Conservation (phyloP, 2,329 filamentous ascomycete species). For the Clonostachys solani region DNA sequence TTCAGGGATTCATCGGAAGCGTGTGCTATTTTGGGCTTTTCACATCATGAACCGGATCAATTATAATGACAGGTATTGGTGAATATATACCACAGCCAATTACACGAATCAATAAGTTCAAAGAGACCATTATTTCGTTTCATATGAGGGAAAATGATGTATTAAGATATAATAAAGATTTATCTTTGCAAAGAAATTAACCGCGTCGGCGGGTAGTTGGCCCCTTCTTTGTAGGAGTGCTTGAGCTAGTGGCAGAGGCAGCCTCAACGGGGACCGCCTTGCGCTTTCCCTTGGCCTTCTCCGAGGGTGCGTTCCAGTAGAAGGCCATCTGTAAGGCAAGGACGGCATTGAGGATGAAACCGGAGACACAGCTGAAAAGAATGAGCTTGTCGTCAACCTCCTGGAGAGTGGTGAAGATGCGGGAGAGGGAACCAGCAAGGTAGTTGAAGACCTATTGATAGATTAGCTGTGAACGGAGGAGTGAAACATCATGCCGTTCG, state of each 20-base stretch:
- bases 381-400: slow-evolving; percentile 97
- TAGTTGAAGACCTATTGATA: slow-evolving; percentile 92
- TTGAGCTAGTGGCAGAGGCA: slow-evolving; percentile 17
- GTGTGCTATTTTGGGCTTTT: too few species aligned
- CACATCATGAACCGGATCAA: neutral
- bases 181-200: slow-evolving; percentile 12
- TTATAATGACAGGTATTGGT: neutral
- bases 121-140: neutral
- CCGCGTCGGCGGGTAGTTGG: slow-evolving; percentile 39
- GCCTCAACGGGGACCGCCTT: slow-evolving; percentile 21
- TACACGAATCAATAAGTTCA: neutral
- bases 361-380: slow-evolving; percentile 88
- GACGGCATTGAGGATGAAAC: slow-evolving; percentile 83
- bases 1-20: too few species aligned
- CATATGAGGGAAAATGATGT: neutral
- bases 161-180: neutral
- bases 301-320: slow-evolving; percentile 79
- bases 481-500: neutral
- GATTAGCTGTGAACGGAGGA: neutral
- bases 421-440: slow-evolving; percentile 83
- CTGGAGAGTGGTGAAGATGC: slow-evolving; percentile 96
- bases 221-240: slow-evolving; percentile 26
- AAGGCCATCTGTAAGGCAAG: slow-evolving; percentile 88
- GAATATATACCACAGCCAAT: slow-evolving; percentile 1
- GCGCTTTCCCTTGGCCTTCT: slow-evolving; percentile 37